These are phyloP conservation scores for Hyaloperonospora brassicae DNA, from an alignment of 352 stramenopile genomes.

Conservation along the genomic window DNA sequence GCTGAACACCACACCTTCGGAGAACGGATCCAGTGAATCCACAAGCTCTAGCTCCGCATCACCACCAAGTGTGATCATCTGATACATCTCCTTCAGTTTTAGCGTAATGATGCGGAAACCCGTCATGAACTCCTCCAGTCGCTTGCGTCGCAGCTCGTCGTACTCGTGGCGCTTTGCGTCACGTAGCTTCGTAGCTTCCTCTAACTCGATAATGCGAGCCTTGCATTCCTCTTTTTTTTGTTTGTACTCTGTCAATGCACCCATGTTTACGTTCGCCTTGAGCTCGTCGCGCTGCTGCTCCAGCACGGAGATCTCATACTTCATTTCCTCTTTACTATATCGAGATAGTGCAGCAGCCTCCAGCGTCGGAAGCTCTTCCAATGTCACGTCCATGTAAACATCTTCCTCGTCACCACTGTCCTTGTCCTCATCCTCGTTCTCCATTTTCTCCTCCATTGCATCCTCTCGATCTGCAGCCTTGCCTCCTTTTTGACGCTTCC, in stretches of 20 bases:
- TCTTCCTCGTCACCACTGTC: conserved; percentile 33
- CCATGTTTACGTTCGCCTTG: conserved; percentile 93
- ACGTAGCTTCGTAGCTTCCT: conserved; percentile 88
- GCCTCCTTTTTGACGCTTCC: conserved; percentile 44
- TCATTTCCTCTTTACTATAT: conserved; percentile 89
- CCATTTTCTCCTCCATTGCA: conserved; percentile 33
- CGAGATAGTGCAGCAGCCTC: conserved; percentile 68
- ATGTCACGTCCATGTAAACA: conserved; percentile 27
- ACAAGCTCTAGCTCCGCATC: conserved; percentile 99
- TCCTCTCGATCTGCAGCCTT: conserved; percentile 22
- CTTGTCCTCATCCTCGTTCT: conserved; percentile 29
- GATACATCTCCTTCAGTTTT: conserved; percentile 99
- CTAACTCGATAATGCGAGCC: conserved; percentile 88
- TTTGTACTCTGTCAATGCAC: conserved; percentile 85
- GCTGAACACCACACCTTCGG: conserved; percentile 98
- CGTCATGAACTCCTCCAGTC: conserved; percentile 98
- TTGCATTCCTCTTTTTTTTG: conserved; percentile 95
- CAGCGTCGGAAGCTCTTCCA: conserved; percentile 68
- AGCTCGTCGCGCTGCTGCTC: conserved; percentile 89
- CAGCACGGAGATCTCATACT: conserved; percentile 89
- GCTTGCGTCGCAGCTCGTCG: conserved; percentile 94
- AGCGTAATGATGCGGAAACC: conserved; percentile 98
- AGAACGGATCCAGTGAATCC: conserved; percentile 98
- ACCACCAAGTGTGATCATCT: conserved; percentile 95
- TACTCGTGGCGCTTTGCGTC: conserved; percentile 91